Base-by-base conservation (phyloP, 352 stramenopile genomes). In the Lagenidium sp. region DNA sequence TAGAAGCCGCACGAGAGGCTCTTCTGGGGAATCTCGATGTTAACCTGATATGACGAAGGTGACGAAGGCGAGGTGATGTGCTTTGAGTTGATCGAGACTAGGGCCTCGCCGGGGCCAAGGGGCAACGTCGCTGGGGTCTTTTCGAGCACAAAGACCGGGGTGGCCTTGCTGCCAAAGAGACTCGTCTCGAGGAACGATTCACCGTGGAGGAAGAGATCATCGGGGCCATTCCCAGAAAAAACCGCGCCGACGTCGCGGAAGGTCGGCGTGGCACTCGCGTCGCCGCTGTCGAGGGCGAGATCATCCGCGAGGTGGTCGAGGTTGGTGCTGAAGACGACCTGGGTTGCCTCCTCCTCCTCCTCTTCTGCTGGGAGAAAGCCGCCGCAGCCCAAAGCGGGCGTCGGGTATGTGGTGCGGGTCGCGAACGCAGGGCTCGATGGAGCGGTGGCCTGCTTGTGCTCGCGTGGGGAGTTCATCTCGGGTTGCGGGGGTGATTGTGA, bases 11-110 rank as follows among this genome's bases (percentile, higher is more conserved):
- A 57, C n/a, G n/a, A n/a, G 40, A 44, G 60, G 38, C 65, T 59
- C 29, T 86, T 82, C 39, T 75, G 36, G 4, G 71, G 71, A n/a
- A 81, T 57, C 23, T 79, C 60, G 30, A 80, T 41, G 12, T 65
- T 61, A 22, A 30, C 25, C 13, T 10, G 28, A 34, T 53, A 68
- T 1, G 68, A 60, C 6, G 68, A 69, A 6, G 74, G 74, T 1
- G 70, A 84, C 39, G 66, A 41, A 5, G 71, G 70, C 12, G 68
- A 84, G 16, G 50, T 39, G 12, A 51, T 25, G 3, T 37, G 30
- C 15, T 26, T 18, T 1, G 36, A 16, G 41, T 55, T 53, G 29
- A 15, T 31, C 18, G 28, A 41, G 15, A 15, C 28, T 8, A 13
- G 8, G 15, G 15, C 8, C 28, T 32, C 28, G 28, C n/a, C n/a